phyloP scores from a whole-genome alignment of 805 yeast genomes.

The Yarrowia porcina region DNA sequence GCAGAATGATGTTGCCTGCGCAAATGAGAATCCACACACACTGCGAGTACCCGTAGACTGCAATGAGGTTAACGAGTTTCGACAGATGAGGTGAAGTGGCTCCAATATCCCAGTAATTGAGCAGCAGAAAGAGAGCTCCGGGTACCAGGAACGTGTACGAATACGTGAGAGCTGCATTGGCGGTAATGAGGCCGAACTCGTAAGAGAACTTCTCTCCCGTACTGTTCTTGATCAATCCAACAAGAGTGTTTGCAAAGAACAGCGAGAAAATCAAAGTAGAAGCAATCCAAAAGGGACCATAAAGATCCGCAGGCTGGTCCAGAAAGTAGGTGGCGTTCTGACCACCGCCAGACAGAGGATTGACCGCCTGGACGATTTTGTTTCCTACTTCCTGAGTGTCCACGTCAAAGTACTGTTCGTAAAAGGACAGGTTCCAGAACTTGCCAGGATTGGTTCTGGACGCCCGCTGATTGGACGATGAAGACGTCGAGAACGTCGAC shows the following conservation, averaged over 20 bases:
- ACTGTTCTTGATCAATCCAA: slow-evolving; percentile 56
- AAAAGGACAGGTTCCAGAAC: slow-evolving; percentile 45
- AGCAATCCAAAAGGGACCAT: slow-evolving; percentile 89
- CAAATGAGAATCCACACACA: slow-evolving; percentile 85
- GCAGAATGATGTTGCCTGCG: slow-evolving; percentile 53
- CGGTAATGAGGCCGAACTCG: slow-evolving; percentile 58
- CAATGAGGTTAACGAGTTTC: slow-evolving; percentile 54
- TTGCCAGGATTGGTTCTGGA: slow-evolving; percentile 9
- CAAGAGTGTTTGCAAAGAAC: slow-evolving; percentile 71
- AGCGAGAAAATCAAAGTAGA: slow-evolving; percentile 72
- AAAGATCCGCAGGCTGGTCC: slow-evolving; percentile 62
- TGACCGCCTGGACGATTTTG: slow-evolving; percentile 54
- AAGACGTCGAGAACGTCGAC: not conserved
- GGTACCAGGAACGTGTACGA: slow-evolving; percentile 76
- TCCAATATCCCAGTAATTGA: slow-evolving; percentile 55
- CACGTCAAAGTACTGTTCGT: slow-evolving; percentile 65
- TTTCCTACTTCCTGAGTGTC: slow-evolving; percentile 58
- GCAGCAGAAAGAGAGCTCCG: slow-evolving; percentile 47
- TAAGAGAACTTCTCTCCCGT: slow-evolving; percentile 51
- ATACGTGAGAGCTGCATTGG: slow-evolving; percentile 67
- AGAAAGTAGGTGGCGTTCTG: slow-evolving; percentile 32
- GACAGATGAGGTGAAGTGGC: slow-evolving; percentile 43
- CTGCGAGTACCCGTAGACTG: slow-evolving; percentile 83
- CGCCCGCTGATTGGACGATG: slow-evolving; percentile 4
- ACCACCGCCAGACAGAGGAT: slow-evolving; percentile 45